Evolutionary conservation across 345 rosid genomes (phyloP).

Genomic region (Camelina laxa): DNA sequence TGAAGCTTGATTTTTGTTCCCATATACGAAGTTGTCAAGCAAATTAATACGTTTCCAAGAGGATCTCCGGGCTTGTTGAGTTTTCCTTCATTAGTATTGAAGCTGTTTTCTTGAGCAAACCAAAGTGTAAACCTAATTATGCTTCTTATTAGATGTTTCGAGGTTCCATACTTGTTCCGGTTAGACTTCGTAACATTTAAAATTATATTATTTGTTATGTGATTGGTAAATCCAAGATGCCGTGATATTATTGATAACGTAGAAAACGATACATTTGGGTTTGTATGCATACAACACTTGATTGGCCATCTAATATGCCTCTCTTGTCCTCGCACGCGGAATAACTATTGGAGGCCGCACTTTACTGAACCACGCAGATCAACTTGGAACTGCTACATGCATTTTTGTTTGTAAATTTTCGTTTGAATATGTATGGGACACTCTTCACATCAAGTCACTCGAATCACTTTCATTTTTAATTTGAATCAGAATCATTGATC

Average conservation of each 20-base stretch:
- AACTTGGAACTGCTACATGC: too few relatives aligned
- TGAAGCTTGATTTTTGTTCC: too few relatives aligned
- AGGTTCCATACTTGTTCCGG: background rate
- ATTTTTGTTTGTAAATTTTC: too few relatives aligned
- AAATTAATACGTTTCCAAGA: background rate
- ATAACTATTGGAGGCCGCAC: too few relatives aligned
- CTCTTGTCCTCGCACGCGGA: too few relatives aligned
- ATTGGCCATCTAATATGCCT: too few relatives aligned
- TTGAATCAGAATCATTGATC: too few relatives aligned
- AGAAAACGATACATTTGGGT: background rate
- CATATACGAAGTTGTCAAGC: background rate
- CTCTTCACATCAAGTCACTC: too few relatives aligned
- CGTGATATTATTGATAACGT: background rate
- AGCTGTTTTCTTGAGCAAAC: slow-evolving; percentile 3
- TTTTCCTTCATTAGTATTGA: background rate
- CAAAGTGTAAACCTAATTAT: background rate
- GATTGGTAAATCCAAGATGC: background rate
- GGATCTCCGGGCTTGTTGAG: background rate
- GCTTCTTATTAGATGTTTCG: background rate
- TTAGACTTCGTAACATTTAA: background rate
- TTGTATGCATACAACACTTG: too few relatives aligned
- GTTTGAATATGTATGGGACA: too few relatives aligned
- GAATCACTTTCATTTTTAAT: too few relatives aligned
- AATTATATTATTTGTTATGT: background rate
- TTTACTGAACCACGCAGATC: too few relatives aligned